These are phyloP conservation scores for Ogataea chonburiensis DNA, from an alignment of 805 yeast genomes.

Conservation along the genomic window DNA sequence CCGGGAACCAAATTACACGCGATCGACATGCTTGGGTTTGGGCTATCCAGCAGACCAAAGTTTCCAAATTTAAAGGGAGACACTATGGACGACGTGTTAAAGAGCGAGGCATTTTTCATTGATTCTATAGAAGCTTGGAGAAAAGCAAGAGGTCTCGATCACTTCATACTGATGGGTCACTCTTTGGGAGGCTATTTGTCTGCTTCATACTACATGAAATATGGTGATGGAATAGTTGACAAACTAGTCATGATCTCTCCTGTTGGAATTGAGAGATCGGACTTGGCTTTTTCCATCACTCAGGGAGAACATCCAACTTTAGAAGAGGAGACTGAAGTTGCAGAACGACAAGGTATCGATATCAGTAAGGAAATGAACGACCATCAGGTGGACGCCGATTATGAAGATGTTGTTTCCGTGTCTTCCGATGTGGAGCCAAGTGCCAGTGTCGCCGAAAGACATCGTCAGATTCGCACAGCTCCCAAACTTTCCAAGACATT, in stretches of 20 bases:
- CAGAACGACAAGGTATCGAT: conserved; percentile 30
- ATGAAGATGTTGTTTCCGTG: conserved; percentile 12
- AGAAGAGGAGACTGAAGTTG: conserved; percentile 21
- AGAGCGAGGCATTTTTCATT: conserved; percentile 57
- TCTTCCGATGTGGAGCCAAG: too few species aligned
- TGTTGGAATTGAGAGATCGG: conserved; percentile 70
- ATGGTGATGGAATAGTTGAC: conserved; percentile 50
- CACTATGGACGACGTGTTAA: conserved; percentile 39
- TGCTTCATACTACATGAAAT: conserved; percentile 58
- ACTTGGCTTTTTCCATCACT: conserved; percentile 40
- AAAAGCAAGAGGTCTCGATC: conserved; percentile 41
- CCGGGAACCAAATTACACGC: conserved; percentile 63
- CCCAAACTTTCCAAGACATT: conserved; percentile 38
- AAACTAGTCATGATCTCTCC: conserved; percentile 68
- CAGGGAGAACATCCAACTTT: conserved; percentile 8
- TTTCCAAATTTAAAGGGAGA: conserved; percentile 30
- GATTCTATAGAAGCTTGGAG: conserved; percentile 69
- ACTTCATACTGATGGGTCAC: conserved; percentile 69
- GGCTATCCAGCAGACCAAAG: conserved; percentile 60
- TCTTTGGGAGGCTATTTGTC: conserved; percentile 78
- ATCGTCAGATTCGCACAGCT: conserved; percentile 20
- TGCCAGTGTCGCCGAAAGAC: neutral
- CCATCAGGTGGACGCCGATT: conserved; percentile 13
- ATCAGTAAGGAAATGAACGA: conserved; percentile 33
- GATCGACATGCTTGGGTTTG: conserved; percentile 71